A percentile compares a stretch with the other conserved stretches of the same genome.
phyloP scores from a whole-genome alignment of 139 green algal species.

The Tetradesmus obliquus region DNA sequence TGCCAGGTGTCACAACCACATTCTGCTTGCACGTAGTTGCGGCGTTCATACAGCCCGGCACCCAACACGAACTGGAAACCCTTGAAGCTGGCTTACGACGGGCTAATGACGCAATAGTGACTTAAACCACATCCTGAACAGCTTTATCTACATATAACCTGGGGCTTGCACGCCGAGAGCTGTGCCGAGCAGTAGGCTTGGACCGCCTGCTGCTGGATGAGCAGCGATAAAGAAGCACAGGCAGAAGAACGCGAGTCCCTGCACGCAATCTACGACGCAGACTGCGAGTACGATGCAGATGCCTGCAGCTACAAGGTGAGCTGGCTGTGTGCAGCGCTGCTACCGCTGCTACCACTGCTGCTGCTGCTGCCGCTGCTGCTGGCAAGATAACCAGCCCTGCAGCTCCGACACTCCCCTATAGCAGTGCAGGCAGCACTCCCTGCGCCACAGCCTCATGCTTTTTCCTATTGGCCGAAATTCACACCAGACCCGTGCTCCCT shows the following conservation, averaged over 20 bases:
- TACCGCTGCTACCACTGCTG: background rate
- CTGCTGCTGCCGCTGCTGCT: background rate
- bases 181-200: background rate
- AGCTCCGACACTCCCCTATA: no score
- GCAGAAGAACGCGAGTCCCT: conserved; percentile 74
- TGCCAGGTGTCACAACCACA: no score
- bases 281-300: conserved; percentile 41
- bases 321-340: background rate
- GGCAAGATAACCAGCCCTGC: background rate
- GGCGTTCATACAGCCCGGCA: no score
- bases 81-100: no score
- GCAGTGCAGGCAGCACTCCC: no score
- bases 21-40: no score
- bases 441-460: background rate
- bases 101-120: no score
- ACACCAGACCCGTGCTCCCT: no score
- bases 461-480: background rate
- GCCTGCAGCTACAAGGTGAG: conserved; percentile 36
- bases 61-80: no score
- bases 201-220: background rate
- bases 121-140: no score
- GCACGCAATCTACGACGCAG: conserved; percentile 75
- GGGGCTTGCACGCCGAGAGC: no score
- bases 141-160: no score
- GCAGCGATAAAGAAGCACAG: conserved; percentile 47